Conservation (phyloP, 2,329 filamentous ascomycete genomes). For the Achaetomium macrosporum region DNA sequence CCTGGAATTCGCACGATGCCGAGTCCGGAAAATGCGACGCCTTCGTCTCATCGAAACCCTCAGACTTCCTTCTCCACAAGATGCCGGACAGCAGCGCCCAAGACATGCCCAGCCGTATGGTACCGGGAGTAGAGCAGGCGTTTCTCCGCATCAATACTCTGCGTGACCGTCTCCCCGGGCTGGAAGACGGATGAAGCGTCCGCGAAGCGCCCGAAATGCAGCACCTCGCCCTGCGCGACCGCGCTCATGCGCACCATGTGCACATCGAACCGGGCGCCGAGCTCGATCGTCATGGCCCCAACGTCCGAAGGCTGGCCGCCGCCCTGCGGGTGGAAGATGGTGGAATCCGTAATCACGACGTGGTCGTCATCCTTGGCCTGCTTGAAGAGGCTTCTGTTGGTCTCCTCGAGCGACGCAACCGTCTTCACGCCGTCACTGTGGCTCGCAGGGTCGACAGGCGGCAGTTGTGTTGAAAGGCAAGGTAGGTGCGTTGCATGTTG, state of each 20-base stretch:
- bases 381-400: conserved; percentile 54
- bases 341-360: conserved; percentile 56
- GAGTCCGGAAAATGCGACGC: conserved; percentile 65
- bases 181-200: conserved; percentile 30
- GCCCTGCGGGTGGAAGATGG: conserved; percentile 72
- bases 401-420: conserved; percentile 44
- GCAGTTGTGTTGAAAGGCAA: conserved; percentile 41
- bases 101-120: conserved; percentile 69
- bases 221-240: conserved; percentile 46
- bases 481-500: conserved; percentile 29
- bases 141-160: conserved; percentile 55
- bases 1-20: conserved; percentile 62
- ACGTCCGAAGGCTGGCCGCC: conserved; percentile 67
- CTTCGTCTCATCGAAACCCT: conserved; percentile 59
- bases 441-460: conserved; percentile 40
- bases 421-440: conserved; percentile 42
- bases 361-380: conserved; percentile 43
- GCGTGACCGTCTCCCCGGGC: conserved; percentile 42
- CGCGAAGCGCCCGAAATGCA: conserved; percentile 61
- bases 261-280: conserved; percentile 42
- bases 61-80: conserved; percentile 48
- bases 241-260: conserved; percentile 51
- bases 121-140: conserved; percentile 59
- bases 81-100: conserved; percentile 60
- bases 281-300: conserved; percentile 45